Conservation (phyloP, 345 rosid genomes). For the Zanthoxylum bungeanum region DNA sequence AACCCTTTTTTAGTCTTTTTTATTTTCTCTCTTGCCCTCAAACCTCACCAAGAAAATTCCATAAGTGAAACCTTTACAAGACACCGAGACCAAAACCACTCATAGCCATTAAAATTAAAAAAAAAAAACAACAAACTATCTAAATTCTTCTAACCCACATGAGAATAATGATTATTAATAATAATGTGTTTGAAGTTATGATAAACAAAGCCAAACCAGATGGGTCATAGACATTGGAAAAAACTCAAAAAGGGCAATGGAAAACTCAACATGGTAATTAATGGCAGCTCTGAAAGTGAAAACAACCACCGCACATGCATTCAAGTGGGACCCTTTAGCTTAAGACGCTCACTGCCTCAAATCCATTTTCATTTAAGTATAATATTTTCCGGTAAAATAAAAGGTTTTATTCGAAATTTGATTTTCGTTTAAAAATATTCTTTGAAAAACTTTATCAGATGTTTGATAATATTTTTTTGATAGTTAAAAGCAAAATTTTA, state of each 20-base stretch:
- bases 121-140: conserved; percentile 6
- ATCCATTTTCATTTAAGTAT: too few species aligned
- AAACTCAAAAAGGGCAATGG: conserved; percentile 30
- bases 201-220: conserved; percentile 20
- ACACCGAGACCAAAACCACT: conserved; percentile 31
- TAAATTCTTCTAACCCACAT: conserved; percentile 21
- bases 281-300: conserved; percentile 30
- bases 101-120: conserved; percentile 29
- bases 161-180: not conserved
- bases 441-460: too few species aligned
- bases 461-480: too few species aligned
- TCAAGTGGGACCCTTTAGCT: conserved; percentile 61
- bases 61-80: conserved; percentile 16
- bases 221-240: too few species aligned
- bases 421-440: too few species aligned
- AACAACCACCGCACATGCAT: conserved; percentile 31
- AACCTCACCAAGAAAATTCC: conserved; percentile 36
- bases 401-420: too few species aligned
- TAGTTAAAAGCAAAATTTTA: too few species aligned
- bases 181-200: conserved; percentile 18
- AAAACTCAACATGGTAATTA: too few species aligned
- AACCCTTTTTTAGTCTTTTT: not conserved
- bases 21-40: conserved; percentile 4
- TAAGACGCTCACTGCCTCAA: conserved; percentile 53
- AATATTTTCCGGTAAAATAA: too few species aligned